phyloP scores from a whole-genome alignment of 495 filamentous ascomycete genomes.

The Haplographium delicatum region DNA sequence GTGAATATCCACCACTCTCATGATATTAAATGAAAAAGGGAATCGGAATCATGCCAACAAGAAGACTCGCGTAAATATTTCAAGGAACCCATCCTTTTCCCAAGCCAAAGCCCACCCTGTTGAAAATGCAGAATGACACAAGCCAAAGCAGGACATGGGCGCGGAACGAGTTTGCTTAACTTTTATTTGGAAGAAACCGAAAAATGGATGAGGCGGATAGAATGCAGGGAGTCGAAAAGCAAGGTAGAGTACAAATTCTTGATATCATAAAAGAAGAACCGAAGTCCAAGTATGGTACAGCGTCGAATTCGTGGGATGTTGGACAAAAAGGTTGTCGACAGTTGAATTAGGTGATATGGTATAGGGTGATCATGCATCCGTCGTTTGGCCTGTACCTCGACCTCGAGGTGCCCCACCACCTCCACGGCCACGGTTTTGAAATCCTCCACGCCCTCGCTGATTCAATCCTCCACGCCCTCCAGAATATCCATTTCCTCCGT shows the following conservation, averaged over 20 bases:
- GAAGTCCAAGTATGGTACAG: slow-evolving; percentile 24
- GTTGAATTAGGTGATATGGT: not conserved
- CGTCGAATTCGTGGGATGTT: slow-evolving; percentile 12
- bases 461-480: slow-evolving; percentile 50
- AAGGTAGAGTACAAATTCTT: slow-evolving; percentile 24
- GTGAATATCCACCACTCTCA: not conserved
- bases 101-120: slow-evolving; percentile 11
- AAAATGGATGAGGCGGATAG: slow-evolving; percentile 1
- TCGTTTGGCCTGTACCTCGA: slow-evolving; percentile 36
- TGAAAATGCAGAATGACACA: slow-evolving; percentile 16
- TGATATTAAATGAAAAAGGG: slow-evolving; percentile 9
- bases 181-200: slow-evolving; percentile 10
- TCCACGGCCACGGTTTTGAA: slow-evolving; percentile 59
- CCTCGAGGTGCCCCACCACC: slow-evolving; percentile 36
- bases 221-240: slow-evolving; percentile 7
- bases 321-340: slow-evolving; percentile 2
- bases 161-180: slow-evolving; percentile 10
- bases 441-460: slow-evolving; percentile 63
- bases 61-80: slow-evolving; percentile 8
- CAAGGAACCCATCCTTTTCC: not conserved
- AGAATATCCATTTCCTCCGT: slow-evolving; percentile 58
- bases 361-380: slow-evolving; percentile 34
- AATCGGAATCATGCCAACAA: slow-evolving; percentile 10
- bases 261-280: slow-evolving; percentile 13
- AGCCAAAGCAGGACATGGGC: slow-evolving; percentile 11